Evolutionary conservation across 2,329 filamentous ascomycete genomes (phyloP).

Genomic region (Neopestalotiopsis sp.): DNA sequence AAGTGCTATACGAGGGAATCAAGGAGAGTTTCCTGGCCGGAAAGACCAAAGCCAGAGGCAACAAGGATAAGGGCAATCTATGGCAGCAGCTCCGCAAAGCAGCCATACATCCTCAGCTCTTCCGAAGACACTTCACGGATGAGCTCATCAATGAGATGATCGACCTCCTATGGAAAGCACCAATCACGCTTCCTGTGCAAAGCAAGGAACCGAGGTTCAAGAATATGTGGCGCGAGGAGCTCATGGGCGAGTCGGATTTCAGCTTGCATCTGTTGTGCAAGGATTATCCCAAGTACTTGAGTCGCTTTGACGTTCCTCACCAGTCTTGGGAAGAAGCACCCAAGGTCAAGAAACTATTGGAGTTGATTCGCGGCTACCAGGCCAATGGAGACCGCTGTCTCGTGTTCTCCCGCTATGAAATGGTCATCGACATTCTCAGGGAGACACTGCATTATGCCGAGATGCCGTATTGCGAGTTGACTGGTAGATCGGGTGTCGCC

Average conservation of each 20-base stretch:
- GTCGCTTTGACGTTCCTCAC: slow-evolving; percentile 58
- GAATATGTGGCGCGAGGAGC: slow-evolving; percentile 59
- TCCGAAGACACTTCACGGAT: slow-evolving; percentile 81
- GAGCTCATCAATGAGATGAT: slow-evolving; percentile 78
- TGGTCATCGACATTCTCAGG: slow-evolving; percentile 88
- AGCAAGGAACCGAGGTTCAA: slow-evolving; percentile 52
- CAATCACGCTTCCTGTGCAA: slow-evolving; percentile 51
- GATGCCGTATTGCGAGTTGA: slow-evolving; percentile 83
- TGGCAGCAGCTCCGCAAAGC: slow-evolving; percentile 94
- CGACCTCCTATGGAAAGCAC: slow-evolving; percentile 74
- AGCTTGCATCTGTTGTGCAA: slow-evolving; percentile 70
- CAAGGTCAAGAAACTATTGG: slow-evolving; percentile 82
- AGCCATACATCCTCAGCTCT: slow-evolving; percentile 88
- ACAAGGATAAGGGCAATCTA: slow-evolving; percentile 66
- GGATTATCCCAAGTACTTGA: slow-evolving; percentile 60
- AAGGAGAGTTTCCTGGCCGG: slow-evolving; percentile 66
- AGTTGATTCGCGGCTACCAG: slow-evolving; percentile 76
- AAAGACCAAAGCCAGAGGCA: slow-evolving; percentile 55
- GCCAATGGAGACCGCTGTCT: slow-evolving; percentile 84
- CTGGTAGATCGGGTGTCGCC: slow-evolving; percentile 81
- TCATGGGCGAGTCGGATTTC: slow-evolving; percentile 66
- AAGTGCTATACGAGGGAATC: slow-evolving; percentile 72
- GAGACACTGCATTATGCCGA: slow-evolving; percentile 76
- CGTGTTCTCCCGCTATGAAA: slow-evolving; percentile 92
- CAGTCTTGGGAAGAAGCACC: slow-evolving; percentile 69